phyloP scores from a whole-genome alignment of 2,329 filamentous ascomycete species.

The Epichloe hybrida region DNA sequence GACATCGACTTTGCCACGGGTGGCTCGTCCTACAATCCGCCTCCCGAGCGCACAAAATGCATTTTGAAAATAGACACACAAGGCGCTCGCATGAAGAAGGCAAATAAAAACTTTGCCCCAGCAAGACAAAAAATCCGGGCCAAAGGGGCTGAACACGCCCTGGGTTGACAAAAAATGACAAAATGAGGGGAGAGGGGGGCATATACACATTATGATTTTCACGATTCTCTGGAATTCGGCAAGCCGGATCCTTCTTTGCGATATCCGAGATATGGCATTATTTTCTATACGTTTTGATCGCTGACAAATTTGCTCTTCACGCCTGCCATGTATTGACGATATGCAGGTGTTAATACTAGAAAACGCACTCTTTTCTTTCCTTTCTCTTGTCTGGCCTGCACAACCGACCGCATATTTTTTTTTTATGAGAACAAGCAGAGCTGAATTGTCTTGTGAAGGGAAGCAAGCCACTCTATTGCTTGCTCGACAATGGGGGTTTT shows the following conservation, averaged over 20 bases:
- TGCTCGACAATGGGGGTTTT: too few species aligned
- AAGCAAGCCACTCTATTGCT: not conserved
- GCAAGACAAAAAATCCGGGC: not conserved
- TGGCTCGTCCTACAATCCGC: constrained; percentile 4
- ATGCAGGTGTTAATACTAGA: not conserved
- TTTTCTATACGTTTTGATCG: not conserved
- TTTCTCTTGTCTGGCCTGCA: not conserved
- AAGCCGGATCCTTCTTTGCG: not conserved
- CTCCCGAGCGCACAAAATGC: constrained; percentile 5
- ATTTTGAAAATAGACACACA: not conserved
- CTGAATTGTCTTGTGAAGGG: not conserved
- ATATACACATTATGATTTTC: constrained; percentile 2
- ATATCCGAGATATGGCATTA: not conserved
- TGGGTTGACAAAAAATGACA: too few species aligned
- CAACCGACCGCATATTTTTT: not conserved
- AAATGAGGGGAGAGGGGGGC: too few species aligned
- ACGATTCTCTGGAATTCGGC: not conserved
- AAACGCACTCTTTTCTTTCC: not conserved
- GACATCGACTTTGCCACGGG: not conserved
- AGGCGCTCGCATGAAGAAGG: not conserved
- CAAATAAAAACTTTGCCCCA: too few species aligned
- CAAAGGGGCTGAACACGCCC: too few species aligned
- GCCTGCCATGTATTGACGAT: not conserved
- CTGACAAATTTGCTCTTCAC: not conserved
- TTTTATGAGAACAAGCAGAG: not conserved